A percentile compares a stretch with the other conserved stretches of the same genome.
Conservation (phyloP, 1,284 basidiomycete genomes). For the Agaricales sp. region DNA sequence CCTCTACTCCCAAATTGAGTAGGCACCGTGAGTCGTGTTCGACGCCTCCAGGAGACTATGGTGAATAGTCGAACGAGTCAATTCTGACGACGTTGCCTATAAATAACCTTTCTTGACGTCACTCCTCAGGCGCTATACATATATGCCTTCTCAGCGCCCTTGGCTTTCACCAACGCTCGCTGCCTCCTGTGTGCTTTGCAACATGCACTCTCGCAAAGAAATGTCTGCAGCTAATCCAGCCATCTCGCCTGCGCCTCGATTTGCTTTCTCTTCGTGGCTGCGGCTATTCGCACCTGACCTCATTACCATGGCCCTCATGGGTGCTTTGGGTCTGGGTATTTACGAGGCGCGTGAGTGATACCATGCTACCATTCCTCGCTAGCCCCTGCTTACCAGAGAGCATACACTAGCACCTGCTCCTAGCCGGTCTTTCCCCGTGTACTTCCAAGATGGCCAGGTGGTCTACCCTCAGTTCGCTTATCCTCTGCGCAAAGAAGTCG, state of each 20-base stretch:
- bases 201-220: not conserved
- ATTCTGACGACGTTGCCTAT: not conserved
- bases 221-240: not conserved
- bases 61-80: too few species aligned
- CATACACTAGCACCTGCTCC: slow-evolving; percentile 25
- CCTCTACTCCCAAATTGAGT: not conserved
- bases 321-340: slow-evolving; percentile 37
- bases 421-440: slow-evolving; percentile 28
- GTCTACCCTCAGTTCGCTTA: slow-evolving; percentile 29
- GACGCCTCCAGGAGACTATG: too few species aligned
- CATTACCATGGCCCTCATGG: slow-evolving; percentile 36
- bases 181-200: too few species aligned
- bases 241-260: slow-evolving; percentile 9
- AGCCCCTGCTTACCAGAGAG: not conserved
- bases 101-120: not conserved
- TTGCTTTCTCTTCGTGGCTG: slow-evolving; percentile 27
- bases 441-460: slow-evolving; percentile 26
- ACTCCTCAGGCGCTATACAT: not conserved
- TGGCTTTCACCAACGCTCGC: too few species aligned
- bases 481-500: slow-evolving; percentile 37
- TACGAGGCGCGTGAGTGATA: slow-evolving; percentile 30
- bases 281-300: slow-evolving; percentile 32
- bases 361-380: slow-evolving; percentile 1
- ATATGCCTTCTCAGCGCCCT: too few species aligned
- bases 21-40: not conserved